phyloP scores from a whole-genome alignment of 371 early-diverging fungal genomes.

The Apophysomyces ossiformis region DNA sequence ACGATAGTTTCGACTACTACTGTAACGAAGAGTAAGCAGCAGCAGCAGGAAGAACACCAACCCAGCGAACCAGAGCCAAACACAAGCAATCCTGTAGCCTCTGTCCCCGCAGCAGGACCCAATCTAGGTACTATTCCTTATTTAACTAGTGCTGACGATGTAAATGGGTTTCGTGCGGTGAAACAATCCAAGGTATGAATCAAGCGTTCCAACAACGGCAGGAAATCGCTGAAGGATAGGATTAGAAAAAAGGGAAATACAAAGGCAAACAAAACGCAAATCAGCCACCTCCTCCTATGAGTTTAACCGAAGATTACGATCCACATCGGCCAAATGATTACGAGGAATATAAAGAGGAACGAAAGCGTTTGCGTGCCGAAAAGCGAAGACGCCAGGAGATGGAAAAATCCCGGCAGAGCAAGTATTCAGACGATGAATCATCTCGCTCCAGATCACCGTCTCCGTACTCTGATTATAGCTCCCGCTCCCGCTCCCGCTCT shows the following conservation, averaged over 20 bases:
- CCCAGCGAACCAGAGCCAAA: not conserved
- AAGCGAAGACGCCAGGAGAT: constrained; percentile 16
- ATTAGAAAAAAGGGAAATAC: constrained; percentile 32
- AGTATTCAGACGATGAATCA: constrained; percentile 20
- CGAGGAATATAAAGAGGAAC: constrained; percentile 61
- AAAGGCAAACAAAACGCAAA: constrained; percentile 25
- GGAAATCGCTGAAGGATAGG: not conserved
- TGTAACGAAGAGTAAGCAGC: constrained; percentile 26
- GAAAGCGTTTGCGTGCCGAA: constrained; percentile 36
- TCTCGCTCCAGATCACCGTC: constrained; percentile 35
- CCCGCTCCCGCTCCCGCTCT: constrained; percentile 32
- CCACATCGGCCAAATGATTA: constrained; percentile 67
- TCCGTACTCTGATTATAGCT: constrained; percentile 23
- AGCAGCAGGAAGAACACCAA: constrained; percentile 4
- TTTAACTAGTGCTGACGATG: constrained; percentile 33
- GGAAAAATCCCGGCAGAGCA: constrained; percentile 31
- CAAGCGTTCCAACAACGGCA: not conserved
- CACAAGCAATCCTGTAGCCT: not conserved
- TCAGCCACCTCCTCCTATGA: constrained; percentile 39
- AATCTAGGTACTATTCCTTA: constrained; percentile 19
- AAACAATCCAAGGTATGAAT: constrained; percentile 18
- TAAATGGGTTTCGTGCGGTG: constrained; percentile 36
- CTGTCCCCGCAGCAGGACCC: constrained; percentile 15
- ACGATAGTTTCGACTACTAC: constrained; percentile 45
- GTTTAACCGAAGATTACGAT: constrained; percentile 62